Evolutionary conservation across 352 stramenopile genomes (phyloP).

Genomic region (Phytopythium aichiense): DNA sequence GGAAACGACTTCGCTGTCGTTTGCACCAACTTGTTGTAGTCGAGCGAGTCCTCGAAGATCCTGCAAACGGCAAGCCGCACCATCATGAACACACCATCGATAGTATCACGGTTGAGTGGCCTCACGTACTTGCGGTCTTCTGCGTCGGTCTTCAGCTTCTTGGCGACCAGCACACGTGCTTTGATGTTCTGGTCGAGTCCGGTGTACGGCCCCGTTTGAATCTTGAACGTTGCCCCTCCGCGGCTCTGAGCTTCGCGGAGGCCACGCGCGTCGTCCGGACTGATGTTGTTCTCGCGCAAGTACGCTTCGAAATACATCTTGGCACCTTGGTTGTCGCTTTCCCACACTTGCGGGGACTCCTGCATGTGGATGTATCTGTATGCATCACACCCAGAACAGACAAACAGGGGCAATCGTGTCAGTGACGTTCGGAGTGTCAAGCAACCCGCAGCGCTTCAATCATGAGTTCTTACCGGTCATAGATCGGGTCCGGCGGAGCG

Average conservation of each 20-base stretch:
- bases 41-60: conserved; percentile 62
- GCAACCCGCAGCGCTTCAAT: neutral
- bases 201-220: conserved; percentile 67
- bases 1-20: conserved; percentile 46
- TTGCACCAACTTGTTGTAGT: conserved; percentile 66
- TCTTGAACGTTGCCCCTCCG: conserved; percentile 74
- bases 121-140: conserved; percentile 53
- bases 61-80: conserved; percentile 11
- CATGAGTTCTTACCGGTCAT: conserved; percentile 44
- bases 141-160: conserved; percentile 66
- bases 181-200: conserved; percentile 83
- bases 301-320: conserved; percentile 83
- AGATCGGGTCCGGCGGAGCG: conserved; percentile 39
- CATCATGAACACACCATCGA: neutral
- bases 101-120: neutral
- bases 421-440: neutral
- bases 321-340: conserved; percentile 74
- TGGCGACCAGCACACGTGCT: conserved; percentile 69
- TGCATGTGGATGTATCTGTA: conserved; percentile 64
- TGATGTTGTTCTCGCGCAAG: conserved; percentile 72
- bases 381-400: neutral
- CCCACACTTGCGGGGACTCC: conserved; percentile 61
- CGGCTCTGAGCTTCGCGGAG: conserved; percentile 67
- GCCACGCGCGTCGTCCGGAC: conserved; percentile 50
- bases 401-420: neutral